These are phyloP conservation scores for Cubamyces sp. DNA, from an alignment of 768 basidiomycete genomes.

Conservation along the genomic window DNA sequence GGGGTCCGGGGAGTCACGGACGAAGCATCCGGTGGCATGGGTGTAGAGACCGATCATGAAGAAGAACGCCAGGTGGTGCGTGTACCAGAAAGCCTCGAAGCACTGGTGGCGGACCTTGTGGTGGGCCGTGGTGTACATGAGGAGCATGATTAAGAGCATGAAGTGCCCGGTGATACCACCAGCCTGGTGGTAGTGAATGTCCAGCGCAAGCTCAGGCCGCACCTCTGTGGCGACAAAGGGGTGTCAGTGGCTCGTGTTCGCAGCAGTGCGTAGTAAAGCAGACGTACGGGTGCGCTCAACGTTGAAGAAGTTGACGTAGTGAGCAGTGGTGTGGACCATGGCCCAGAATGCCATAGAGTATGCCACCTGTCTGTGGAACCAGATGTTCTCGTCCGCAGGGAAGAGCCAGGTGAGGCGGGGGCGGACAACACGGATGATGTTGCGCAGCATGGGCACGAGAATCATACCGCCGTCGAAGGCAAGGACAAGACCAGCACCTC, in stretches of 20 bases:
- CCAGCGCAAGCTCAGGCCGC: conserved; percentile 71
- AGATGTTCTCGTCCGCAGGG: conserved; percentile 93
- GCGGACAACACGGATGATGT: conserved; percentile 81
- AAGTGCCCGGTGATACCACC: conserved; percentile 96
- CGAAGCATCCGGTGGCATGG: conserved; percentile 94
- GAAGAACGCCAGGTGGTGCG: conserved; percentile 92
- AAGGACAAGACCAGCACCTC: conserved; percentile 90
- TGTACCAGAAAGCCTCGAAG: conserved; percentile 98
- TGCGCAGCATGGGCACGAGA: conserved; percentile 87
- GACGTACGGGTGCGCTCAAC: conserved; percentile 82
- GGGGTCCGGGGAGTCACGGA: conserved; percentile 82
- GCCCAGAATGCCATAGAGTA: conserved; percentile 94
- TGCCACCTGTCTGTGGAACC: conserved; percentile 95
- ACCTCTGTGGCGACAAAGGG: conserved; percentile 58
- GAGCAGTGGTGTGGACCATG: conserved; percentile 91
- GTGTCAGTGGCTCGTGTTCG: neutral
- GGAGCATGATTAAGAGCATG: conserved; percentile 91
- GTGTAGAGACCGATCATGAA: conserved; percentile 91
- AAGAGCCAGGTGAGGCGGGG: conserved; percentile 82
- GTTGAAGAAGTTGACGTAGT: conserved; percentile 93
- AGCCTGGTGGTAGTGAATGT: conserved; percentile 87
- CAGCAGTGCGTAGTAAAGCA: neutral
- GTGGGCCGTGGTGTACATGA: conserved; percentile 93
- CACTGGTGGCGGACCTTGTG: conserved; percentile 84
- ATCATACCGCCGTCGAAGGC: conserved; percentile 88